These are phyloP conservation scores for Darksidea phi DNA, from an alignment of 495 filamentous ascomycete species.

Conservation along the genomic window DNA sequence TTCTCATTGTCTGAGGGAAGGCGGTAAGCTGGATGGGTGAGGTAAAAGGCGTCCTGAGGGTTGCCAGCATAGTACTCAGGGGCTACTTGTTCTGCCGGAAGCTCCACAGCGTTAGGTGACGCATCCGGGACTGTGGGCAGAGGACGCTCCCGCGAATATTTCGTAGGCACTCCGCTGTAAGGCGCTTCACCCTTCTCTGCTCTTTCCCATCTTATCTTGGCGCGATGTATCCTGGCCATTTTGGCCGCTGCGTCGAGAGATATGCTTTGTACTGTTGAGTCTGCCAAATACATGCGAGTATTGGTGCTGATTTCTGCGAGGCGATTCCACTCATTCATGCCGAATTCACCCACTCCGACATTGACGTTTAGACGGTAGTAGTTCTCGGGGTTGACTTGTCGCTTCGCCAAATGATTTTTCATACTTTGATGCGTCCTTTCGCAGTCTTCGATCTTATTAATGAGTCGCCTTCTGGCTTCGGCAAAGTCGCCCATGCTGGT, in stretches of 20 bases:
- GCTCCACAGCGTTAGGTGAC: conserved; percentile 58
- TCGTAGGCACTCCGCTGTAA: conserved; percentile 14
- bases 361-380: conserved; percentile 98
- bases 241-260: conserved; percentile 75
- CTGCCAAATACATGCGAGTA: conserved; percentile 78
- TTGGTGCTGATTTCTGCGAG: conserved; percentile 90
- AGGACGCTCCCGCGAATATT: conserved; percentile 37
- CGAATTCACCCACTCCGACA: conserved; percentile 94
- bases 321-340: conserved; percentile 97
- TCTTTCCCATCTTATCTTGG: conserved; percentile 52
- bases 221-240: conserved; percentile 77
- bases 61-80: conserved; percentile 38
- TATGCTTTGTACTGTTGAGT: conserved; percentile 67
- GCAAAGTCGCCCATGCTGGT: conserved; percentile 73
- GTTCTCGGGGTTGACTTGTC: conserved; percentile 80
- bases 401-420: conserved; percentile 70
- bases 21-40: conserved; percentile 38
- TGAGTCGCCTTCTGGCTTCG: conserved; percentile 78
- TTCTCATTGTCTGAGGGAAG: conserved; percentile 53
- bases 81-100: conserved; percentile 59
- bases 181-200: conserved; percentile 18
- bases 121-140: conserved; percentile 39
- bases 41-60: conserved; percentile 19
- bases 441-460: conserved; percentile 90
- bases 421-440: conserved; percentile 87